Base-by-base conservation (phyloP, 495 filamentous ascomycete genomes). In the Cetradonia linearis region DNA sequence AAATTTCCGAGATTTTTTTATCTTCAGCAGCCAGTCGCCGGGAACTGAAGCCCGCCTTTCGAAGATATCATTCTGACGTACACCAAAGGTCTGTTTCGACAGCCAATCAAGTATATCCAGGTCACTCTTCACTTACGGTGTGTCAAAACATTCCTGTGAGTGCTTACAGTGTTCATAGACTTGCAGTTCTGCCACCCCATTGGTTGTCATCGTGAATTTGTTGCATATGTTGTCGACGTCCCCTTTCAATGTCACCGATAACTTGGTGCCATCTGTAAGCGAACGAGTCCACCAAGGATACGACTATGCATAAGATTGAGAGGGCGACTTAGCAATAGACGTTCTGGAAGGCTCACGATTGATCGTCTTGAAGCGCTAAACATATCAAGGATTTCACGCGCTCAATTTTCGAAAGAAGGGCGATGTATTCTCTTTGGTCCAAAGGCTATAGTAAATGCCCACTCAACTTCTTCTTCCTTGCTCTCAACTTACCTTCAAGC, bases 331-430 rank as follows among this genome's bases (percentile, higher is more conserved):
- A 18, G 7, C 2, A 52, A 18, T 1, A 33, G 14, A 33, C 27
- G 30, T 14, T 1, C 7, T 4, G 30, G 28, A n/a, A 52, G 5
- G 27, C 48, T 52, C 18, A 52, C 70, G 69, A 65, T 31, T 70
- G 66, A 57, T 71, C 70, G 6, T 61, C 66, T 48, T 72, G 56
- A 31, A 72, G 56, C 5, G 63, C 65, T n/a, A 70, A 42, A 25
- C 42, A 25, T 20, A 71, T 49, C 18, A 62, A 37, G 2, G 44
- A 64, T 37, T 72, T 72, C 38, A 69, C 36, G 20, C 70, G 56
- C 58, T 72, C 70, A 47, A 72, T 69, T 52, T 63, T 62, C 9
- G 37, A 20, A 30, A 71, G 50, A n/a, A 69, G 62, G 20, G 57
- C 34, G 5, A 33, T 33, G 36, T 69, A 53, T 44, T 72, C 70